phyloP scores from a whole-genome alignment of 352 stramenopile genomes.

The Pythium myriotylum region DNA sequence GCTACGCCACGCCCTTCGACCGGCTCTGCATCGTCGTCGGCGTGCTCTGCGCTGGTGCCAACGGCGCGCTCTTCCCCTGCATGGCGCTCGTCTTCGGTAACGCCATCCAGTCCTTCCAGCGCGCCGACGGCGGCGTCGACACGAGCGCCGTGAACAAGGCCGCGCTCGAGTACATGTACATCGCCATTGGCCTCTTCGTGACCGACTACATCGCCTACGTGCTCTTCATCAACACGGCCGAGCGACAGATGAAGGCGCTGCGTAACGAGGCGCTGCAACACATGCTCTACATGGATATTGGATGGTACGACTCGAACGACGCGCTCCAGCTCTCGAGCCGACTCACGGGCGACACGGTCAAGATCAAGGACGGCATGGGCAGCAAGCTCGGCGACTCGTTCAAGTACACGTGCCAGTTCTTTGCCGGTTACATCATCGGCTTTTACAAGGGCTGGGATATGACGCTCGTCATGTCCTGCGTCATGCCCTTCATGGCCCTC shows the following conservation, averaged over 20 bases:
- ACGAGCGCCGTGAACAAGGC: conserved; percentile 25
- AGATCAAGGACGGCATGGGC: too few relatives aligned
- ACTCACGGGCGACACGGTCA: too few relatives aligned
- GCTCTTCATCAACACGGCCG: too few relatives aligned
- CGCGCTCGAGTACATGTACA: conserved; percentile 30
- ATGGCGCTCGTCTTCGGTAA: conserved; percentile 40
- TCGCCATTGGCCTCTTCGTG: conserved; percentile 34
- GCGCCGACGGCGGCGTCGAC: conserved; percentile 15
- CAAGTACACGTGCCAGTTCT: conserved; percentile 21
- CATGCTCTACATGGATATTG: too few relatives aligned
- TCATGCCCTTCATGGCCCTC: conserved; percentile 18
- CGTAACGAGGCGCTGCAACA: too few relatives aligned
- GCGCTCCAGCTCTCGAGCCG: too few relatives aligned
- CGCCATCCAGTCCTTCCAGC: conserved; percentile 27
- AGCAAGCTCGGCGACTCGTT: too few relatives aligned
- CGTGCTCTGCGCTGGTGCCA: conserved; percentile 17
- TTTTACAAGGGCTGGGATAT: conserved; percentile 28
- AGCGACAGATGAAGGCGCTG: too few relatives aligned
- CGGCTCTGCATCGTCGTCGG: conserved; percentile 20
- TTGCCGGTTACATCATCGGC: conserved; percentile 21
- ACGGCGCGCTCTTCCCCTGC: conserved; percentile 34
- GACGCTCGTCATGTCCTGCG: conserved; percentile 24
- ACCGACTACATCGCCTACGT: conserved; percentile 41
- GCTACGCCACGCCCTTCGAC: conserved; percentile 27
- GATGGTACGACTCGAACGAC: too few relatives aligned